These are phyloP conservation scores for Veloboletus limbatus DNA, from an alignment of 1,284 basidiomycete species.

Conservation along the genomic window DNA sequence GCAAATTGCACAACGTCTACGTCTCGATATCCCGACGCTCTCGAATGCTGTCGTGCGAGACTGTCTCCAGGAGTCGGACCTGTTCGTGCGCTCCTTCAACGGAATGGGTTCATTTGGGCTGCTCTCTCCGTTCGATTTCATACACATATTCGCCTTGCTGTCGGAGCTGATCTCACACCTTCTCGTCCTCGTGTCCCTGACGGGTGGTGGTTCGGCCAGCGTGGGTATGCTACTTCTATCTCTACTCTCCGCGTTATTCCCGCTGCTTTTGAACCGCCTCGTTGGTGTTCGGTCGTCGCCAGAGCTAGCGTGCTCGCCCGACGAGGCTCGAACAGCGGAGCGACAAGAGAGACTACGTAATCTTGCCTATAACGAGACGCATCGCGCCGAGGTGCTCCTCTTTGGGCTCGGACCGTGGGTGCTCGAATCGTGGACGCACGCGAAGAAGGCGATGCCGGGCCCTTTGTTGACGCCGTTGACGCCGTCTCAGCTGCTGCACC, in stretches of 20 bases:
- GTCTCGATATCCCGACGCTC: slow-evolving; percentile 73
- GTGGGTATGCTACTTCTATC: slow-evolving; percentile 58
- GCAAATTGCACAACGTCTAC: slow-evolving; percentile 72
- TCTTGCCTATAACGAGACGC: slow-evolving; percentile 63
- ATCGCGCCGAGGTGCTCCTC: slow-evolving; percentile 73
- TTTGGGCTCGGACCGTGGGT: slow-evolving; percentile 84
- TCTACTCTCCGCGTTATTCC: slow-evolving; percentile 53
- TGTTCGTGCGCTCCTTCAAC: slow-evolving; percentile 72
- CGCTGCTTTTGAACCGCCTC: slow-evolving; percentile 51
- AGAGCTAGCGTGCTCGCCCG: slow-evolving; percentile 46
- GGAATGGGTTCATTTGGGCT: slow-evolving; percentile 66
- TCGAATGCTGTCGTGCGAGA: slow-evolving; percentile 68
- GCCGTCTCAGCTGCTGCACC: slow-evolving; percentile 43
- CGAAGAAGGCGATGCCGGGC: slow-evolving; percentile 51
- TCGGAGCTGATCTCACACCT: slow-evolving; percentile 71
- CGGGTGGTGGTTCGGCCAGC: slow-evolving; percentile 53
- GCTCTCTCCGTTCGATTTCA: slow-evolving; percentile 72
- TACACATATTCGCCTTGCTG: slow-evolving; percentile 65
- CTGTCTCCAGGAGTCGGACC: slow-evolving; percentile 78
- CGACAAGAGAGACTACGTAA: slow-evolving; percentile 71
- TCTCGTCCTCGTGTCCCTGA: slow-evolving; percentile 65
- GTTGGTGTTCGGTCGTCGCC: slow-evolving; percentile 38
- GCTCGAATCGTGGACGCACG: slow-evolving; percentile 66
- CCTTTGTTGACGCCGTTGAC: slow-evolving; percentile 41
- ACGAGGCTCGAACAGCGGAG: slow-evolving; percentile 59